These are phyloP conservation scores for Lophium mytilinum DNA, from an alignment of 495 filamentous ascomycete genomes.

Conservation along the genomic window DNA sequence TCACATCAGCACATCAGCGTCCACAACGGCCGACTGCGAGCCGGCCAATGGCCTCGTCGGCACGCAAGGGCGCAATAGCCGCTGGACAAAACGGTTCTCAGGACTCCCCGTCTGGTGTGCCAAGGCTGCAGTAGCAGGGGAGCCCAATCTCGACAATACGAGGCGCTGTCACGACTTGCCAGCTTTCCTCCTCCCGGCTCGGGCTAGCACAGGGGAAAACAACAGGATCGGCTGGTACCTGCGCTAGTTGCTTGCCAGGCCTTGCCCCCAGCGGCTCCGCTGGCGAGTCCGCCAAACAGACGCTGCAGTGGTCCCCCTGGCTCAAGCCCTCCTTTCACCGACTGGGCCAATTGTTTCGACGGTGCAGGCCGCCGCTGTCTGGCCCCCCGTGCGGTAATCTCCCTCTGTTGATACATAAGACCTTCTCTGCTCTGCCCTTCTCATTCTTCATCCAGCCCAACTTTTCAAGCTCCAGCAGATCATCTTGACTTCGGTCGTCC, in stretches of 20 bases:
- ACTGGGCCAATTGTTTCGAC: background rate
- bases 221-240: slow-evolving; percentile 1
- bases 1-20: background rate
- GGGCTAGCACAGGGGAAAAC: background rate
- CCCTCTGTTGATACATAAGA: background rate
- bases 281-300: background rate
- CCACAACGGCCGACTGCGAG: background rate
- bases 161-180: background rate
- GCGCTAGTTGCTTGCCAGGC: background rate
- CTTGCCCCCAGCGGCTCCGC: background rate
- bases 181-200: background rate
- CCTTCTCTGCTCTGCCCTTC: background rate
- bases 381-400: slow-evolving; percentile 1
- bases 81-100: background rate
- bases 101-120: background rate
- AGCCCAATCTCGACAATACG: background rate
- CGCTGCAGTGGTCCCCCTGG: background rate
- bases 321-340: no score
- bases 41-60: background rate
- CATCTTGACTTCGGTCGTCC: slow-evolving; percentile 24
- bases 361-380: background rate
- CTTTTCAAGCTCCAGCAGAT: slow-evolving; percentile 35
- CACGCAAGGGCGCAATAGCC: background rate
- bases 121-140: background rate
- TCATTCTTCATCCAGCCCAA: slow-evolving; percentile 48